Percentiles rank a stretch among this genome's conserved stretches.
phyloP scores from a whole-genome alignment of 192 early-diverging fungal genomes.

The Backusella australiensis region DNA sequence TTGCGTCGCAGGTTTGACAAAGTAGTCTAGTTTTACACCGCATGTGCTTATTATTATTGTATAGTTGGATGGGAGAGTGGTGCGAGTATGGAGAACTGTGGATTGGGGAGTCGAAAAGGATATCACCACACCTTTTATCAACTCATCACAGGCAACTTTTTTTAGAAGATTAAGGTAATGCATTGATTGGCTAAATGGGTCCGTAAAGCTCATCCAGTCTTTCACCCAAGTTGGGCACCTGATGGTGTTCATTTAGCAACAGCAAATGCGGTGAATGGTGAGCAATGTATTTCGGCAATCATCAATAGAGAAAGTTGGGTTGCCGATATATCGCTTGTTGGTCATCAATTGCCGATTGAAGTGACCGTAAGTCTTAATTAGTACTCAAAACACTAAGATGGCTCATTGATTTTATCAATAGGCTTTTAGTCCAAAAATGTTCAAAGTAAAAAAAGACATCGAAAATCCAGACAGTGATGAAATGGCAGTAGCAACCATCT shows the following conservation, averaged over 20 bases:
- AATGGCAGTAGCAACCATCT: slow-evolving; percentile 55
- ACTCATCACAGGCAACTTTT: slow-evolving; percentile 84
- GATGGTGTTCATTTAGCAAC: slow-evolving; percentile 91
- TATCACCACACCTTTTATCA: slow-evolving; percentile 69
- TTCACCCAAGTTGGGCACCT: slow-evolving; percentile 81
- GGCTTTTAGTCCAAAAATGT: slow-evolving; percentile 81
- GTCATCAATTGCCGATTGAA: slow-evolving; percentile 86
- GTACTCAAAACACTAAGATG: background rate
- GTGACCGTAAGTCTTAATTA: slow-evolving; percentile 57
- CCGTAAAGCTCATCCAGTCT: background rate
- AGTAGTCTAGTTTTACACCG: background rate
- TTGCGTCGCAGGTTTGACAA: slow-evolving; percentile 76
- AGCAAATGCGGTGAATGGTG: slow-evolving; percentile 85
- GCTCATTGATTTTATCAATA: background rate
- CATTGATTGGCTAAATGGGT: too few relatives aligned
- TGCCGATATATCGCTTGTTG: slow-evolving; percentile 79
- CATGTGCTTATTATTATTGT: background rate
- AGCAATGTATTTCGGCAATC: slow-evolving; percentile 76
- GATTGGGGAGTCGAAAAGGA: slow-evolving; percentile 84
- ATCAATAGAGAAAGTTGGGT: slow-evolving; percentile 77
- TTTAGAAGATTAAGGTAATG: slow-evolving; percentile 80
- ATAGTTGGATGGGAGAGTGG: slow-evolving; percentile 86
- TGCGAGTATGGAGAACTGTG: slow-evolving; percentile 81
- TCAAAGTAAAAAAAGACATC: slow-evolving; percentile 38
- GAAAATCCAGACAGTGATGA: slow-evolving; percentile 26